phyloP scores from a whole-genome alignment of 305 asterid species.

The Fraxinus sp. region DNA sequence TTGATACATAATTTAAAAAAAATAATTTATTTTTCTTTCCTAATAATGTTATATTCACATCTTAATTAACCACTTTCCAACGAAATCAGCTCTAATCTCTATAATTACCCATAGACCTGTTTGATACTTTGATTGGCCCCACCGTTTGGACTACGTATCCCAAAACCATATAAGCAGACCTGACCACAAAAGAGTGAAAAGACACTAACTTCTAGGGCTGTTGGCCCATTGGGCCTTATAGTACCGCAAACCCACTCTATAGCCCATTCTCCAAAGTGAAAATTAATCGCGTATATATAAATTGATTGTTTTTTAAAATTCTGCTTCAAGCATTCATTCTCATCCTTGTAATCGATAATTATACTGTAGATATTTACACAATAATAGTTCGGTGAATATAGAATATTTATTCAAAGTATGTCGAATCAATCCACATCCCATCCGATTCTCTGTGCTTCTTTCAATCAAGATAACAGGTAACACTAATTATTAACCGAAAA shows the following conservation, averaged over 20 bases:
- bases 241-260: background rate
- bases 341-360: background rate
- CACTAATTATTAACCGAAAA: background rate
- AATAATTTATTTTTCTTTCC: background rate
- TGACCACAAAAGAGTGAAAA: background rate
- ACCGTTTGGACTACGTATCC: background rate
- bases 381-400: background rate
- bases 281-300: background rate
- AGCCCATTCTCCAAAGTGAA: background rate
- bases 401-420: conserved; percentile 27
- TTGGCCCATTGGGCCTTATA: background rate
- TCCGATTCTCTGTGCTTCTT: conserved; percentile 68
- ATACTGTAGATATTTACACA: background rate
- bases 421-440: conserved; percentile 55
- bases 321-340: background rate
- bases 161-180: background rate
- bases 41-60: too few relatives aligned
- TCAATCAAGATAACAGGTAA: conserved; percentile 85
- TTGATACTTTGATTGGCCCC: background rate
- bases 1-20: background rate
- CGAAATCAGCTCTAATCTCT: too few relatives aligned
- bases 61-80: too few relatives aligned
- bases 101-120: too few relatives aligned
- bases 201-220: background rate
- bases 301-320: background rate